phyloP scores from a whole-genome alignment of 2,329 filamentous ascomycete species.

The Botrytis paeoniae region DNA sequence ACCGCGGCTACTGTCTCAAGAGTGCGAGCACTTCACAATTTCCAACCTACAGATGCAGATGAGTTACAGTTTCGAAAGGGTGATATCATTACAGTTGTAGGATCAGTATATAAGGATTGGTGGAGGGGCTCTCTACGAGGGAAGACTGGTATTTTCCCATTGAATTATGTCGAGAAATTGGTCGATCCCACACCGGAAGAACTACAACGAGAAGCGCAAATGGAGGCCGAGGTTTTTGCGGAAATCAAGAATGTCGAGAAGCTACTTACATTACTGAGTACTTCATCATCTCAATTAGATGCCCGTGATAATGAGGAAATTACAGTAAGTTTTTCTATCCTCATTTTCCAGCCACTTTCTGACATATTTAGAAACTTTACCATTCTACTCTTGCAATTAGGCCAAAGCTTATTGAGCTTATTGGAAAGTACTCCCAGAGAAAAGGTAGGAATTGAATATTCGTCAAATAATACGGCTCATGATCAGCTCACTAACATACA shows the following conservation, averaged over 20 bases:
- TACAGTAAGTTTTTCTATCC: slow-evolving; percentile 53
- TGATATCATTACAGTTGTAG: slow-evolving; percentile 93
- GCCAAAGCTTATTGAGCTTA: slow-evolving; percentile 95
- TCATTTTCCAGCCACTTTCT: slow-evolving; percentile 28
- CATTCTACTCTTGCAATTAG: slow-evolving; percentile 92
- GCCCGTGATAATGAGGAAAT: slow-evolving; percentile 97
- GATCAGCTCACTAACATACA: slow-evolving; percentile 22
- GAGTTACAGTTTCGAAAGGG: slow-evolving; percentile 96
- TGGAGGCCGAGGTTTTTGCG: slow-evolving; percentile 79
- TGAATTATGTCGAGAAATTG: slow-evolving; percentile 98
- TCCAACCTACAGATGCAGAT: slow-evolving; percentile 87
- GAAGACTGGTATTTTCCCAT: slow-evolving; percentile 93
- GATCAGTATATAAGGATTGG: slow-evolving; percentile 99
- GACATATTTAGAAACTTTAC: slow-evolving; percentile 63
- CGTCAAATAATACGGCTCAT: background rate
- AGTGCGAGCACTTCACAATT: slow-evolving; percentile 91
- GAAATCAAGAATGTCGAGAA: slow-evolving; percentile 78
- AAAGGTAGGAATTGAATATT: slow-evolving; percentile 61
- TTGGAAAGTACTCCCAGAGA: slow-evolving; percentile 98
- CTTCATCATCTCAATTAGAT: slow-evolving; percentile 73
- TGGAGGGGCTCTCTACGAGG: slow-evolving; percentile 95
- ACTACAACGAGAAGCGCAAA: slow-evolving; percentile 90
- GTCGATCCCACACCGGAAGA: slow-evolving; percentile 93
- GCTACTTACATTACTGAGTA: slow-evolving; percentile 84
- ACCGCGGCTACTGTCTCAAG: slow-evolving; percentile 95